Percentiles rank a stretch among this genome's conserved stretches.
phyloP scores from a whole-genome alignment of 2,329 filamentous ascomycete genomes.

The Colletotrichum sp. region DNA sequence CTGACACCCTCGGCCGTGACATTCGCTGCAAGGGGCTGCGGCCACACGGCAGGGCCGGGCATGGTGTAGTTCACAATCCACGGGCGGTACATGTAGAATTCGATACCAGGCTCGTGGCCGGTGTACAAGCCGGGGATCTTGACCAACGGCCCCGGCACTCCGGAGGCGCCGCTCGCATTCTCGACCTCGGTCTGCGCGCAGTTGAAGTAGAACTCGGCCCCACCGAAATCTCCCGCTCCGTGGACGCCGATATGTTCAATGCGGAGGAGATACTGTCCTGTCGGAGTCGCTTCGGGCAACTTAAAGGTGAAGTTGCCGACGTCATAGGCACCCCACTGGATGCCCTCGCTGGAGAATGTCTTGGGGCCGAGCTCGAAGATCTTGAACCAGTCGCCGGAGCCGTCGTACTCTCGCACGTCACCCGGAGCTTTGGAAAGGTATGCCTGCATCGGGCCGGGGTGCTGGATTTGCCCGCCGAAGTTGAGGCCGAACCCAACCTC shows the following conservation, averaged over 20 bases:
- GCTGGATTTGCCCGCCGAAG: not conserved
- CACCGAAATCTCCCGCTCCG: not conserved
- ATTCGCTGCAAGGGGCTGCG: not conserved
- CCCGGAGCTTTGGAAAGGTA: not conserved
- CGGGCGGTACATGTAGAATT: not conserved
- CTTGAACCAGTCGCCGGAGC: conserved; percentile 35
- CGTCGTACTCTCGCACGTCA: conserved; percentile 20
- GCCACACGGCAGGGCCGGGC: not conserved
- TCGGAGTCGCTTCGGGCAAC: not conserved
- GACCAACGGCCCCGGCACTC: not conserved
- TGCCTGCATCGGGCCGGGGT: not conserved
- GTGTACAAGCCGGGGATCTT: not conserved
- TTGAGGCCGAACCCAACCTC: not conserved
- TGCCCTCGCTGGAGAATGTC: not conserved
- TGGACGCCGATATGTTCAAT: not conserved
- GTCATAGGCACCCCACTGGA: not conserved
- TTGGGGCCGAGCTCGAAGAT: conserved; percentile 28
- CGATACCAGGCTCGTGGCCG: not conserved
- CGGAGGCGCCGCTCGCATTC: not conserved
- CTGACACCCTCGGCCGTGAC: not conserved
- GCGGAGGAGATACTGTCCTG: not conserved
- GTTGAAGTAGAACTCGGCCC: not conserved
- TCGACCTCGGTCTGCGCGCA: not conserved
- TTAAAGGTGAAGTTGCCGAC: not conserved
- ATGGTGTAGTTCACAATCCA: not conserved